Evolutionary conservation across 2,329 filamentous ascomycete species (phyloP).

Genomic region (Penicillium sp.): DNA sequence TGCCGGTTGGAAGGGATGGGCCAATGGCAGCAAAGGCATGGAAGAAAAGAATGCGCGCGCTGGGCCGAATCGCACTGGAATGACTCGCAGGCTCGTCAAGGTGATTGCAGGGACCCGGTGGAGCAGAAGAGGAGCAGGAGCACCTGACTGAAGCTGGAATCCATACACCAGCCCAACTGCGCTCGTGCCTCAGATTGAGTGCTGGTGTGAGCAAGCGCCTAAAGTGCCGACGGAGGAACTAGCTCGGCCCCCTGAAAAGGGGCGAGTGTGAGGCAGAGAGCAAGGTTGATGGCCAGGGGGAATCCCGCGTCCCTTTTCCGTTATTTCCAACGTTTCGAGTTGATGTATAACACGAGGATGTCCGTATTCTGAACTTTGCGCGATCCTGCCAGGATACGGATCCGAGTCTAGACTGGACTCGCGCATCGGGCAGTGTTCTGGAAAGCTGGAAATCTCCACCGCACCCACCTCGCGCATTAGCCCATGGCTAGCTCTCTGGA

Average conservation of each 20-base stretch:
- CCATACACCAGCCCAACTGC: not conserved
- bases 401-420: not conserved
- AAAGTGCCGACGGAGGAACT: constrained; percentile 5
- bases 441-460: constrained; percentile 27
- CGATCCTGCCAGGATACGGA: constrained; percentile 2
- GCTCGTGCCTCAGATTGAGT: constrained; percentile 14
- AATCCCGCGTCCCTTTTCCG: constrained; percentile 1
- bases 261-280: no score
- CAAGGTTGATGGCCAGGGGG: no score
- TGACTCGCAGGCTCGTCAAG: constrained; percentile 23
- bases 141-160: not conserved
- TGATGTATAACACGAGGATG: not conserved
- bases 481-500: constrained; percentile 10
- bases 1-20: constrained; percentile 6
- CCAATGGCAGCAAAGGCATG: constrained; percentile 14
- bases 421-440: constrained; percentile 20
- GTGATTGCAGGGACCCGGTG: constrained; percentile 26
- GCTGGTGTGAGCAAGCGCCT: not conserved
- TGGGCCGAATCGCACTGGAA: constrained; percentile 11
- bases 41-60: constrained; percentile 11
- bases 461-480: constrained; percentile 6
- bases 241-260: no score
- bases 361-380: constrained; percentile 8
- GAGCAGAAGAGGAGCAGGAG: constrained; percentile 11
- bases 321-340: constrained; percentile 1